These are phyloP conservation scores for Xylaria cubensis DNA, from an alignment of 495 filamentous ascomycete genomes.

Conservation along the genomic window DNA sequence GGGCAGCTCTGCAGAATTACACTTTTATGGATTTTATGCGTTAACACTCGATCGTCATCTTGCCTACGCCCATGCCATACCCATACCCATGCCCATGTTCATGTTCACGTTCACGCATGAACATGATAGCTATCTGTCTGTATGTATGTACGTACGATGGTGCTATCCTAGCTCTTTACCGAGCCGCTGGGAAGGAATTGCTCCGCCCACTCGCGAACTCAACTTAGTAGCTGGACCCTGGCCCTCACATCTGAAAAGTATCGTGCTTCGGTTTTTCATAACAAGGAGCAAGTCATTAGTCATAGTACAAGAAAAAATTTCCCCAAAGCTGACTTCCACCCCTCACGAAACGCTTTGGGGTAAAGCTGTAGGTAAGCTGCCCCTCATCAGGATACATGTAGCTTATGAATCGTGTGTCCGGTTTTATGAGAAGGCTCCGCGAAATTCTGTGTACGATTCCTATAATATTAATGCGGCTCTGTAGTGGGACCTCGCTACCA, in stretches of 20 bases:
- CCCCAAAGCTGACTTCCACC: not conserved
- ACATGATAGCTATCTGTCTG: not conserved
- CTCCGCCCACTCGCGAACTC: not conserved
- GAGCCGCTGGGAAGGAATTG: not conserved
- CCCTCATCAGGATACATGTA: constrained; percentile 1
- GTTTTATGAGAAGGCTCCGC: not conserved
- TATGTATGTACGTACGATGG: not conserved
- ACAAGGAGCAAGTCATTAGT: not conserved
- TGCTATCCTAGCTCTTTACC: constrained; percentile 5
- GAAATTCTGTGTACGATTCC: not conserved
- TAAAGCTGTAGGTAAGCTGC: not conserved
- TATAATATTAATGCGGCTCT: constrained; percentile 7
- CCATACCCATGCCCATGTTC: not conserved
- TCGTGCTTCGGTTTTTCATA: not conserved
- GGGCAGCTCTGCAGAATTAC: constrained; percentile 13
- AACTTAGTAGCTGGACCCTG: not conserved
- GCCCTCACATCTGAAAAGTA: not conserved
- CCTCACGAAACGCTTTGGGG: not conserved
- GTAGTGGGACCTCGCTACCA: constrained; percentile 5
- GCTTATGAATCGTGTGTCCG: not conserved
- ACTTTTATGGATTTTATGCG: not conserved
- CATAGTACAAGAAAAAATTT: not conserved
- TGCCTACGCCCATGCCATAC: not conserved
- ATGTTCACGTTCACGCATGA: constrained; percentile 1
- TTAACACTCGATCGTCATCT: not conserved